Percentiles rank a stretch among this genome's conserved stretches.
Conservation (phyloP, 148 eudicot genomes). For the Suaeda aralocaspica region DNA sequence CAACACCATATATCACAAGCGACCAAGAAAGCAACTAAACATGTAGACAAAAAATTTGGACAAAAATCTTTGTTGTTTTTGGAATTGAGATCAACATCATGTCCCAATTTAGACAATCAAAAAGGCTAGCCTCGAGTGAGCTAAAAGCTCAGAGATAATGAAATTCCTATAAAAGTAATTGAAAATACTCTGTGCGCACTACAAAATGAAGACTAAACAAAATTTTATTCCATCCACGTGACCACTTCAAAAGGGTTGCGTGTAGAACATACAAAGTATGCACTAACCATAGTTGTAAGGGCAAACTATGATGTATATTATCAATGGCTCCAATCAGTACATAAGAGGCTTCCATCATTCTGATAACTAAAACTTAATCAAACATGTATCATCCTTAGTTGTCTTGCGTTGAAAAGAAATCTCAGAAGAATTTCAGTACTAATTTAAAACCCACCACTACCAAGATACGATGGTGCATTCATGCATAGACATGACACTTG, state of each 20-base stretch:
- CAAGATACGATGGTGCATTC: too few species aligned
- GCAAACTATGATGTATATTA: not conserved
- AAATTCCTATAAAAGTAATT: not conserved
- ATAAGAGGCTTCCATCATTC: not conserved
- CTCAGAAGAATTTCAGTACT: too few species aligned
- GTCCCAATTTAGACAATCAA: too few species aligned
- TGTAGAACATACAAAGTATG: not conserved
- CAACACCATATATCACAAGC: not conserved
- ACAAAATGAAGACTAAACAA: not conserved
- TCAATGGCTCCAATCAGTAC: too few species aligned
- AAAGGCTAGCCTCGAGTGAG: constrained; percentile 6
- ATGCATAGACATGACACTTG: too few species aligned
- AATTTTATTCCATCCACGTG: too few species aligned
- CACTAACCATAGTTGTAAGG: not conserved
- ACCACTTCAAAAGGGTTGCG: not conserved
- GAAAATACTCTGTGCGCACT: not conserved
- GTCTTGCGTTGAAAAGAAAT: too few species aligned
- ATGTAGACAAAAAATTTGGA: not conserved
- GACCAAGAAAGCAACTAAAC: not conserved
- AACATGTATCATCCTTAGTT: not conserved
- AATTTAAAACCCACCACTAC: too few species aligned
- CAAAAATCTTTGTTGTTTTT: too few species aligned
- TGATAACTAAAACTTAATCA: too few species aligned
- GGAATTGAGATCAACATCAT: too few species aligned
- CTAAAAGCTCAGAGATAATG: not conserved